Base-by-base conservation (phyloP, 2,329 filamentous ascomycete genomes). In the Aspergillus luchuensis region DNA sequence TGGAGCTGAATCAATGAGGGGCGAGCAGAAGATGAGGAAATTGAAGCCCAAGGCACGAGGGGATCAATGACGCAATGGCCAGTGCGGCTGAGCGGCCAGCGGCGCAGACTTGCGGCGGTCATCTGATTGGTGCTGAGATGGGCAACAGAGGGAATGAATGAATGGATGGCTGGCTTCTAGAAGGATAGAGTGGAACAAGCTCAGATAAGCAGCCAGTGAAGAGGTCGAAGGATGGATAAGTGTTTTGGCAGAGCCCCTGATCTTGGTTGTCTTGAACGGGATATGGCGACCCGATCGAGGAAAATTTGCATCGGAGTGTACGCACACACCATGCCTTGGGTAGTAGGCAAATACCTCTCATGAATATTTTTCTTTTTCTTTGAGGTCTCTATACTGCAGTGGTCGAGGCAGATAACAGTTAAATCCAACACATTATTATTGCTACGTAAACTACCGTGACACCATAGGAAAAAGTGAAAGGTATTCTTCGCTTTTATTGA, bases 401-500 rank as follows among this genome's bases (percentile, higher is more conserved):
- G 30, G 11, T 33, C 4, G 2, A 36, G 43, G 58, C 33, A 30
- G 43, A 43, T 30, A 36, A 36, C 10, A 36, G 11, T 8, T 5
- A 36, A 36, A 36, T 36, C 33, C 33, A 36, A 36, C 11, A 36
- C 33, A 36, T 36, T 15, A 36, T 36, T 36, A 36, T 36, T 36
- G 33, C 33, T 36, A 36, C 33, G 33, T 36, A 36, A 36, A 36
- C 33, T 36, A 36, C 33, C 33, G 11, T 36, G 33, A 36, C 33
- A 36, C 39, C 17, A 43, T 23, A 39, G 33, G 48, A 30, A 64
- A 51, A 57, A 59, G 65, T 68, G 67, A 67, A 71, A 73, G 69
- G 71, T 73, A 74, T 75, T 73, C 66, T 69, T 70, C 73, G 74
- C 73, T 75, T 74, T 76, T 74, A 75, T 75, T 75, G 71, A 76